phyloP scores from a whole-genome alignment of 1,284 basidiomycete genomes.

The Heterobasidion occidentale region DNA sequence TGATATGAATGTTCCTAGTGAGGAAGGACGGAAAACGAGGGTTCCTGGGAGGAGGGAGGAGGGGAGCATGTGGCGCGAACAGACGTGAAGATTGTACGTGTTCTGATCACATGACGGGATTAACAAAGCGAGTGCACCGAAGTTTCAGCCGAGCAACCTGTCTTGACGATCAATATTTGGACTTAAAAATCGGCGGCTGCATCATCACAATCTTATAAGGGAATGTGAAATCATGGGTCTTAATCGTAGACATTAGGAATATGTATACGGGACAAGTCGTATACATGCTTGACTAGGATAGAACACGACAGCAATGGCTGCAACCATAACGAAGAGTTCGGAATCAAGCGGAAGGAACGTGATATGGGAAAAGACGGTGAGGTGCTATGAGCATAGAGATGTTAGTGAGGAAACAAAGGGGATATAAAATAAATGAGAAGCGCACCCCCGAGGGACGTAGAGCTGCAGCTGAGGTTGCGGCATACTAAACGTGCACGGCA shows the following conservation, averaged over 20 bases:
- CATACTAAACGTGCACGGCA: too few relatives aligned
- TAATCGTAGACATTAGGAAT: neutral
- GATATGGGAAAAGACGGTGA: neutral
- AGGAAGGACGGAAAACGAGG: neutral
- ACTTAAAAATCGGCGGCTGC: too few relatives aligned
- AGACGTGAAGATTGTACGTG: constrained; percentile 11
- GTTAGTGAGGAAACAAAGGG: neutral
- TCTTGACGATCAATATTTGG: too few relatives aligned
- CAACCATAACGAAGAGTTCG: neutral
- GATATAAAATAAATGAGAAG: neutral
- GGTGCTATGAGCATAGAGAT: neutral
- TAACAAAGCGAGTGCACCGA: neutral
- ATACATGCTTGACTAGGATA: neutral
- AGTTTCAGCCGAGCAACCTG: neutral
- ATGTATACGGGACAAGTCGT: neutral
- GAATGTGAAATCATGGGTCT: too few relatives aligned
- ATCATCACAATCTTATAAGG: too few relatives aligned
- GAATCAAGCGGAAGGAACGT: neutral
- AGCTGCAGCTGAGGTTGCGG: neutral
- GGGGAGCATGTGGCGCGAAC: neutral
- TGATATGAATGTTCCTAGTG: too few relatives aligned
- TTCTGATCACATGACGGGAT: constrained; percentile 11
- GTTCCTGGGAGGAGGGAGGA: neutral
- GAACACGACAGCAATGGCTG: neutral
- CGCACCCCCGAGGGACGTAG: neutral